phyloP scores from a whole-genome alignment of 2,329 filamentous ascomycete genomes.

The Domatiomyces catenatus region DNA sequence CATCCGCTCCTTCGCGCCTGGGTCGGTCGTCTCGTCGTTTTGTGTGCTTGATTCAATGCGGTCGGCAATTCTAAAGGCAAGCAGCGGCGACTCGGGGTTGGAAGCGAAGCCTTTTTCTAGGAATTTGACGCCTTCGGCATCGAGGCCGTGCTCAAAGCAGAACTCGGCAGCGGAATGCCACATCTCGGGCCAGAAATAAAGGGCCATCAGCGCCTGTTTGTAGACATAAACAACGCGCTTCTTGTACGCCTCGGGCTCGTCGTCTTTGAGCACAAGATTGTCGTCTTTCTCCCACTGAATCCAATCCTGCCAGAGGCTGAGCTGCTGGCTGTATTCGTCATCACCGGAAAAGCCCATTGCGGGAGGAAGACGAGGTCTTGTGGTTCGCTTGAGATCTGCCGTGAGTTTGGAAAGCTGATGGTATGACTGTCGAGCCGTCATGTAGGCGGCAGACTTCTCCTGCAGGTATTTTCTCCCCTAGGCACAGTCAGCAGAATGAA shows the following conservation, averaged over 20 bases:
- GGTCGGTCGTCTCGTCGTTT: conserved; percentile 59
- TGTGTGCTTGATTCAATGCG: conserved; percentile 66
- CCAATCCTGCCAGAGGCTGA: conserved; percentile 85
- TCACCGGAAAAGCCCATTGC: conserved; percentile 75
- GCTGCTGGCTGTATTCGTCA: conserved; percentile 66
- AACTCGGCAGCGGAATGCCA: conserved; percentile 94
- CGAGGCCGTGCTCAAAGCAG: conserved; percentile 65
- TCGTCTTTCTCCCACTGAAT: conserved; percentile 91
- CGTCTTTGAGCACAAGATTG: conserved; percentile 67
- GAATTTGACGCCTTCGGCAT: conserved; percentile 60
- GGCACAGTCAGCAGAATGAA: conserved; percentile 5
- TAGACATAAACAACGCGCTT: conserved; percentile 77
- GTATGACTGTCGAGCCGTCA: conserved; percentile 85
- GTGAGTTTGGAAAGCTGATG: conserved; percentile 84
- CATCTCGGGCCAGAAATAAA: conserved; percentile 88
- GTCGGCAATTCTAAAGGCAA: conserved; percentile 81
- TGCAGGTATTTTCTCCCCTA: conserved; percentile 88
- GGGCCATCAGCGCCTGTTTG: conserved; percentile 80
- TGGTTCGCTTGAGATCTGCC: conserved; percentile 57
- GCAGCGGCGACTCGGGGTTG: conserved; percentile 82
- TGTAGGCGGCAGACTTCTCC: conserved; percentile 81
- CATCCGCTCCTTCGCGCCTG: conserved; percentile 46
- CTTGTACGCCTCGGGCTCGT: conserved; percentile 61
- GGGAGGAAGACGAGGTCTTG: conserved; percentile 67
- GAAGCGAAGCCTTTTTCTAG: conserved; percentile 68